Percentiles rank a stretch among this genome's conserved stretches.
These are phyloP conservation scores for Cryptococcus deneoformans DNA, from an alignment of 1,284 basidiomycete species.

Conservation along the genomic window DNA sequence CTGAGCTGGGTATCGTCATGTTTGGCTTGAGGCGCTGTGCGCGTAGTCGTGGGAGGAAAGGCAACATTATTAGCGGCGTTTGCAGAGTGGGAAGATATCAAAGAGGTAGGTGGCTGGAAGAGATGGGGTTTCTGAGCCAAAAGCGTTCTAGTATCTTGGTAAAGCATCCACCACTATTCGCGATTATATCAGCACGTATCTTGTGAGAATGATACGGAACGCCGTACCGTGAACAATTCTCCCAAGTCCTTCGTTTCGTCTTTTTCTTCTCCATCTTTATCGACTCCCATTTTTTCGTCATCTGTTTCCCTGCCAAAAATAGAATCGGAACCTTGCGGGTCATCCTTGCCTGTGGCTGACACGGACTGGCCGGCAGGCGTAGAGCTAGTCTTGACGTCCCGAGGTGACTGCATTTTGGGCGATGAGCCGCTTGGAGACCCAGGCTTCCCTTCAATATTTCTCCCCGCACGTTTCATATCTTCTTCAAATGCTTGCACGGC, in stretches of 20 bases:
- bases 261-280: conserved; percentile 2
- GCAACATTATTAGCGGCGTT: conserved; percentile 15
- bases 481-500: conserved; percentile 4
- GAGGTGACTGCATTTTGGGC: neutral
- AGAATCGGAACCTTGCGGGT: conserved; percentile 5
- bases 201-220: neutral
- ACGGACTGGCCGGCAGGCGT: neutral
- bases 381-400: neutral
- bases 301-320: conserved; percentile 11
- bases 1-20: conserved; percentile 2
- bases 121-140: neutral
- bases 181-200: neutral
- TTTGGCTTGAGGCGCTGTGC: conserved; percentile 12
- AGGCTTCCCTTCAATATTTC: conserved; percentile 1
- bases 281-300: conserved; percentile 2
- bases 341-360: neutral
- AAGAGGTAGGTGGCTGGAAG: neutral
- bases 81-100: conserved; percentile 9
- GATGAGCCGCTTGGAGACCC: neutral
- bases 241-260: conserved; percentile 8
- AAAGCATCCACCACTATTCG: conserved; percentile 14
- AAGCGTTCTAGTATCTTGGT: conserved; percentile 11
- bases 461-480: neutral
- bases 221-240: conserved; percentile 11
- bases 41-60: conserved; percentile 13